Base-by-base conservation (phyloP, 441 rosid genomes). In the Hura crepitans region DNA sequence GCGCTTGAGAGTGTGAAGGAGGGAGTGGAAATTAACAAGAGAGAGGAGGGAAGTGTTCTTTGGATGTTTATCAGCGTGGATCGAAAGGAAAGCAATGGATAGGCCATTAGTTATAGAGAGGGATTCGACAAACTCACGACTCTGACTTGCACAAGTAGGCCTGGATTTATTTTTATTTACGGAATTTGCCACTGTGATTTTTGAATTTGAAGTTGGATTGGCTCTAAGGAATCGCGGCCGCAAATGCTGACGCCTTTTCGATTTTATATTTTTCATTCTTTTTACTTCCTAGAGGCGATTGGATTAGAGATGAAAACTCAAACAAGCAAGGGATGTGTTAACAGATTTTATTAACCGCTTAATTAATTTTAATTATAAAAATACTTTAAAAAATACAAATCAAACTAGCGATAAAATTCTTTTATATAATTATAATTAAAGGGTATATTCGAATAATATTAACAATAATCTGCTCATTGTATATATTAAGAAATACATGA, bases 191-290 rank as follows among this genome's bases (percentile, higher is more conserved):
- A 83, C 78, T 23, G 0, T 14, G 0, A 1, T 74, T 85, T 87
- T 88, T 84, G 83, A 82, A 84, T 84, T 84, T 82, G 83, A 85
- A 73, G 57, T 81, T 64, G 67, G 75, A n/a, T 47, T 69, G 64
- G n/a, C 75, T 72, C 80, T 69, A 85, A 81, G 83, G 81, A 51
- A 71, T 67, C 56, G 23, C 74, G 45, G 58, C 85, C 74, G 80
- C 62, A 66, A 54, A 31, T 25, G 58, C 43, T 51, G 11, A n/a
- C 12, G 13, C 51, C 27, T 54, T 63, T 53, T 64, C 46, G n/a
- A 23, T 31, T 14, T 20, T n/a, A n/a, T n/a, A n/a, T n/a, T n/a
- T n/a, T n/a, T n/a, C n/a, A n/a, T n/a, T n/a, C n/a, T n/a, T n/a
- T n/a, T n/a, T n/a, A n/a, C n/a, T n/a, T n/a, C n/a, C n/a, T n/a